These are phyloP conservation scores for Capillidium heterosporum DNA, from an alignment of 371 early-diverging fungal species.

Conservation along the genomic window DNA sequence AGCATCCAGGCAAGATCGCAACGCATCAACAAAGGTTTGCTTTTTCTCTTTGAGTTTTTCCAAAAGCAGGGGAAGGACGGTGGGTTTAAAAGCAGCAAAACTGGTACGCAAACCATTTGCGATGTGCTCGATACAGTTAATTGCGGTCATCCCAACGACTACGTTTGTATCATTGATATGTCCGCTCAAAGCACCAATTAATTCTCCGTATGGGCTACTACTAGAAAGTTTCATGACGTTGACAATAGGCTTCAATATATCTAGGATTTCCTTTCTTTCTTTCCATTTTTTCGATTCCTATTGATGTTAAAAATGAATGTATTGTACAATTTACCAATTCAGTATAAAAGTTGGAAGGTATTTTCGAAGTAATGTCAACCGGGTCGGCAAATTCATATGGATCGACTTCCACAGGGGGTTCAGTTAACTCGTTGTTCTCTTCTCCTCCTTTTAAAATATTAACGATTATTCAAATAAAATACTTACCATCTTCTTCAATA, in stretches of 20 bases:
- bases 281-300: conserved; percentile 83
- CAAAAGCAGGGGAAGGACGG: conserved; percentile 49
- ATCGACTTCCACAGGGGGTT: conserved; percentile 38
- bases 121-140: conserved; percentile 68
- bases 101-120: conserved; percentile 57
- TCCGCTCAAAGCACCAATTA: conserved; percentile 66
- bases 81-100: conserved; percentile 57
- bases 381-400: conserved; percentile 74
- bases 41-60: conserved; percentile 93
- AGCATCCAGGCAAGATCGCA: conserved; percentile 64
- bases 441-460: conserved; percentile 11
- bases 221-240: conserved; percentile 63
- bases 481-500: conserved; percentile 5
- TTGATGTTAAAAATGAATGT: not conserved
- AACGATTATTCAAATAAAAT: not conserved
- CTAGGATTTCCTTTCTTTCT: conserved; percentile 83
- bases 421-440: conserved; percentile 16
- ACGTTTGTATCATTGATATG: conserved; percentile 81
- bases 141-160: conserved; percentile 52
- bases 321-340: conserved; percentile 21
- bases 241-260: conserved; percentile 41
- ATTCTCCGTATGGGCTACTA: conserved; percentile 52
- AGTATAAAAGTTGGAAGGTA: conserved; percentile 62
- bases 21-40: conserved; percentile 61
- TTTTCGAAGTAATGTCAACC: conserved; percentile 67